Base-by-base conservation (phyloP, 1,139 yeast species). In the Geotrichum europaeum region DNA sequence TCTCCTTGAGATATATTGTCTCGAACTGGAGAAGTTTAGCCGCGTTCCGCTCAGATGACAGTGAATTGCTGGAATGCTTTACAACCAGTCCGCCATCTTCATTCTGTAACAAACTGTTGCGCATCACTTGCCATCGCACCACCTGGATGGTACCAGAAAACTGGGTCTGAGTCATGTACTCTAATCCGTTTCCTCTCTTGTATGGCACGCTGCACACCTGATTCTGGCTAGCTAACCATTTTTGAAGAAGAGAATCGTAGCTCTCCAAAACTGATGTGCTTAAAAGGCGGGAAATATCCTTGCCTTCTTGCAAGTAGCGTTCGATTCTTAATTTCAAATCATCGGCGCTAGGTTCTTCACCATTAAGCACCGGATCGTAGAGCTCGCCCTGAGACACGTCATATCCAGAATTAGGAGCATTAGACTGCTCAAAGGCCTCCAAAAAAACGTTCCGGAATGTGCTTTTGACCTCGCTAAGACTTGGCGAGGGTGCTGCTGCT, bases 121-220 rank as follows among this genome's bases (percentile, higher is more conserved):
- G 58, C 52, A 58, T 47, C 15, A 55, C 55, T 32, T 58, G 60
- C 53, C 57, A 55, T 40, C 58, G 15, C 55, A 50, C 24, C n/a
- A 20, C 30, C 25, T 49, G 50, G n/a, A 49, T 28, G 20, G 51
- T 32, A 2, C 15, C 22, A 30, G 55, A 54, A 28, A 54, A 58
- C 51, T 50, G 47, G 0, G 15, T 25, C 25, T 52, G 58, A 6
- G 47, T 20, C 49, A 54, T n/a, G 49, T 53, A 51, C 58, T 47
- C 56, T 22, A 55, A 15, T 10, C 43, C 30, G 47, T 49, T 50
- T 20, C 25, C 36, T 13, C 22, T 30, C 49, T 53, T 53, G 51
- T 58, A 50, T 20, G 60, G 60, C 51, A 36, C 53, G 12, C 25
- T 54, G 36, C 47, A 49, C 12, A 49, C 49, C 36, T 18, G 43